Conservation (phyloP, 116 monocot genomes). For the Iris pallida region DNA sequence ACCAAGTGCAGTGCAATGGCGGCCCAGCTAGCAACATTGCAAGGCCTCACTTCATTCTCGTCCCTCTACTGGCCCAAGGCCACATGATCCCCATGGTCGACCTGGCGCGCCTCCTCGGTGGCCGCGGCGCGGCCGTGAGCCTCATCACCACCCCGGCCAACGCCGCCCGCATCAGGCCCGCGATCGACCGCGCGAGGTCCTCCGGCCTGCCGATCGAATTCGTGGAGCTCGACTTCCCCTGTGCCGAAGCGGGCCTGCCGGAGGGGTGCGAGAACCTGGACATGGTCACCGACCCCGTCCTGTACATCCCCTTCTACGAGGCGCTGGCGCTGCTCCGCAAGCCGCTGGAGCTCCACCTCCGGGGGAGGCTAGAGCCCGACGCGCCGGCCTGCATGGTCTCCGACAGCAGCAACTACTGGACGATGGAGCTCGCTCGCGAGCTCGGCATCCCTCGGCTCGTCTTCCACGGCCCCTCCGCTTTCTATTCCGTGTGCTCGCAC, state of each 20-base stretch:
- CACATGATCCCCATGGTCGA: constrained; percentile 54
- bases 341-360: constrained; percentile 15
- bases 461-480: constrained; percentile 19
- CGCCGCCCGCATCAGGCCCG: constrained; percentile 20
- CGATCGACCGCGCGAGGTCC: not conserved
- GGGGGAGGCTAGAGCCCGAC: not conserved
- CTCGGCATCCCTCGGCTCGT: constrained; percentile 12
- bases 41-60: constrained; percentile 26
- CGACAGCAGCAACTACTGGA: constrained; percentile 18
- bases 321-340: constrained; percentile 5
- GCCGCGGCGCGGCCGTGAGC: constrained; percentile 19
- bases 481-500: constrained; percentile 4
- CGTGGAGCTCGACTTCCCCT: constrained; percentile 22
- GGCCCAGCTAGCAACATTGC: too few relatives aligned
- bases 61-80: constrained; percentile 42
- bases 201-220: constrained; percentile 14
- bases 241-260: constrained; percentile 18
- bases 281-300: not conserved
- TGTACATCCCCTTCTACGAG: constrained; percentile 11
- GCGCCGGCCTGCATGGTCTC: constrained; percentile 24
- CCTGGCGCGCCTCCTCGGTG: constrained; percentile 31
- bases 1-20: too few relatives aligned
- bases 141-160: constrained; percentile 44
- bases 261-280: constrained; percentile 26
- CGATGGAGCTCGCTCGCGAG: constrained; percentile 8